A percentile compares a stretch with the other conserved stretches of the same genome.
phyloP scores from a whole-genome alignment of 176 grass and related monocot species.

The Carex parvula region DNA sequence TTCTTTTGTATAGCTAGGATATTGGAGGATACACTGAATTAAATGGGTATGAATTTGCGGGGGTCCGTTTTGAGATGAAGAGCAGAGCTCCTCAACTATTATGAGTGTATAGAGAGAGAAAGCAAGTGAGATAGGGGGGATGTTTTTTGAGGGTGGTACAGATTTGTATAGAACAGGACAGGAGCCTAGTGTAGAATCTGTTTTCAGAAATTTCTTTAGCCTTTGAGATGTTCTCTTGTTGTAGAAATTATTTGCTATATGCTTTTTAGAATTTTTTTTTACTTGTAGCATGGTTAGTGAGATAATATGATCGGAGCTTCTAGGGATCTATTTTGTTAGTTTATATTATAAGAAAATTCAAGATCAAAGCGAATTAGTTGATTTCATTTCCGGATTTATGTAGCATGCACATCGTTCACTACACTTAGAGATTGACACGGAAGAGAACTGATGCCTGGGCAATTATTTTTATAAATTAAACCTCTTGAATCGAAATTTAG shows the following conservation, averaged over 20 bases:
- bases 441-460: neutral
- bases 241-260: neutral
- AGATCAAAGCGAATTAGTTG: neutral
- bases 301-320: neutral
- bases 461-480: neutral
- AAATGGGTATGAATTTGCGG: slow-evolving; percentile 35
- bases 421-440: neutral
- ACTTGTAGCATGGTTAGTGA: too few species aligned
- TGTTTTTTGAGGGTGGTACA: slow-evolving; percentile 22
- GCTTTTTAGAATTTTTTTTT: neutral
- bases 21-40: slow-evolving; percentile 34
- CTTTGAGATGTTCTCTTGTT: neutral
- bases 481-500: neutral
- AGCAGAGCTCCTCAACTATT: neutral
- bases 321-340: neutral
- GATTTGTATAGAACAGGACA: slow-evolving; percentile 65
- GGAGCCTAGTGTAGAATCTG: slow-evolving; percentile 9
- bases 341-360: neutral
- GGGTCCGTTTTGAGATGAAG: slow-evolving; percentile 24
- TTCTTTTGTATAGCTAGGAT: slow-evolving; percentile 39
- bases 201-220: neutral
- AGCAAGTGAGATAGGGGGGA: slow-evolving; percentile 1
- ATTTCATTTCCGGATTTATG: neutral
- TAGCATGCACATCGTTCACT: neutral
- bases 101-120: slow-evolving; percentile 40